A percentile compares a stretch with the other conserved stretches of the same genome.
Evolutionary conservation across 176 grass and related monocot species (phyloP).

Genomic region (Otatea glauca): DNA sequence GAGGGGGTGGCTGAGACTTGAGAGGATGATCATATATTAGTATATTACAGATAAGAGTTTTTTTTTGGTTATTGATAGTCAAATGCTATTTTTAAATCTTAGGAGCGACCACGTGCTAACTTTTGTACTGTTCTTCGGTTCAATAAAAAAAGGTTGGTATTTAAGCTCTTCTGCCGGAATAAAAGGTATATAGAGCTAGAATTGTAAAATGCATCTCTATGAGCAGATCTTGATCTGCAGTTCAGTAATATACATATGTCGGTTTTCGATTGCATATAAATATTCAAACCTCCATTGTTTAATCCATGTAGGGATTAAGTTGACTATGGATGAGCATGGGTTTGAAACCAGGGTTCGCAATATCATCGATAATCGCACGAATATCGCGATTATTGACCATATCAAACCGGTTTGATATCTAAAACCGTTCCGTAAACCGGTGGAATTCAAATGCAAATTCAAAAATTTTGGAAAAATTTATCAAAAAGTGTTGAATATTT

Average conservation of each 20-base stretch:
- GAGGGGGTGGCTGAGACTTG: background rate
- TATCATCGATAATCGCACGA: too few species aligned
- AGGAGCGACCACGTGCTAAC: background rate
- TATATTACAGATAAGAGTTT: background rate
- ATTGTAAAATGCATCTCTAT: background rate
- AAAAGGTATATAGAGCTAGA: background rate
- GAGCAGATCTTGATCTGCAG: background rate
- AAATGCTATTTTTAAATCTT: background rate
- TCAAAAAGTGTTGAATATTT: too few species aligned
- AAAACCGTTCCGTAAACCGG: too few species aligned
- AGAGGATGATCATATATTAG: background rate
- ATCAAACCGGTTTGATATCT: too few species aligned
- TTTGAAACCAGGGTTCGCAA: background rate
- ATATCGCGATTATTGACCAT: too few species aligned
- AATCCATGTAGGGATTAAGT: background rate
- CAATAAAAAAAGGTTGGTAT: background rate
- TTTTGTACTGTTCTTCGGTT: background rate
- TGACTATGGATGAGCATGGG: background rate
- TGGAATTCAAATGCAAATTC: too few species aligned
- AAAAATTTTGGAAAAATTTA: too few species aligned
- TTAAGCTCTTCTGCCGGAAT: background rate
- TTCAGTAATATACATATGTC: background rate
- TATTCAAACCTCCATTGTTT: constrained; percentile 9
- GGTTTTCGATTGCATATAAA: background rate
- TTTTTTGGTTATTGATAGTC: background rate